These are phyloP conservation scores for Laguncularia racemosa DNA, from an alignment of 345 rosid species.

Conservation along the genomic window DNA sequence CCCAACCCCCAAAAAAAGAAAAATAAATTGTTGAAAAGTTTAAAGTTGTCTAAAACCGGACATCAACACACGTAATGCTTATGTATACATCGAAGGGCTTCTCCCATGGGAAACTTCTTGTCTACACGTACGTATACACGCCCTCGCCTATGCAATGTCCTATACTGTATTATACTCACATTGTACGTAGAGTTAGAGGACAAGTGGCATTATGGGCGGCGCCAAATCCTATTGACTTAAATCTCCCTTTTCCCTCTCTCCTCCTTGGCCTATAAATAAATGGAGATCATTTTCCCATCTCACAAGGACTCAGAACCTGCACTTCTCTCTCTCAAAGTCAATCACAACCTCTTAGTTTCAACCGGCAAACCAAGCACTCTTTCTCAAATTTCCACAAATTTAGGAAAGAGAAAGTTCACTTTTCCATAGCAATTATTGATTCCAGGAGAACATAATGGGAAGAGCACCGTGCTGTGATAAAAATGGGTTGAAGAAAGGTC, in stretches of 20 bases:
- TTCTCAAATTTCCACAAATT: no score
- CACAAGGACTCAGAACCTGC: neutral
- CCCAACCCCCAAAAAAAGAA: no score
- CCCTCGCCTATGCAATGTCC: no score
- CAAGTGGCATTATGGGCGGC: constrained; percentile 24
- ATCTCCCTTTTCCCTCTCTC: neutral
- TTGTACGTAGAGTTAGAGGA: no score
- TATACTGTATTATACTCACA: no score
- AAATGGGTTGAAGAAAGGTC: constrained; percentile 77
- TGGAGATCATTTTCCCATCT: constrained; percentile 6
- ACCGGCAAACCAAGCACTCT: neutral
- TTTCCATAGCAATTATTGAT: neutral
- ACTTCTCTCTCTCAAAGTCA: neutral
- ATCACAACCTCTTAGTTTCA: neutral
- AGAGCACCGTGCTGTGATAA: constrained; percentile 83
- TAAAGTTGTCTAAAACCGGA: no score
- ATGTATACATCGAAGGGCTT: no score
- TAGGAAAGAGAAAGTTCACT: no score
- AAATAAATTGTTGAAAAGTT: no score
- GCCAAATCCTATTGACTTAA: constrained; percentile 40
- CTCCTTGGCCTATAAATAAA: constrained; percentile 5
- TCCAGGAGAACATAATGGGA: constrained; percentile 31
- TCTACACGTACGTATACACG: no score
- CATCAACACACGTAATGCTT: no score
- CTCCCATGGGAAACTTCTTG: no score